Conservation (phyloP, 768 basidiomycete genomes). For the Lentinus tigrinus region DNA sequence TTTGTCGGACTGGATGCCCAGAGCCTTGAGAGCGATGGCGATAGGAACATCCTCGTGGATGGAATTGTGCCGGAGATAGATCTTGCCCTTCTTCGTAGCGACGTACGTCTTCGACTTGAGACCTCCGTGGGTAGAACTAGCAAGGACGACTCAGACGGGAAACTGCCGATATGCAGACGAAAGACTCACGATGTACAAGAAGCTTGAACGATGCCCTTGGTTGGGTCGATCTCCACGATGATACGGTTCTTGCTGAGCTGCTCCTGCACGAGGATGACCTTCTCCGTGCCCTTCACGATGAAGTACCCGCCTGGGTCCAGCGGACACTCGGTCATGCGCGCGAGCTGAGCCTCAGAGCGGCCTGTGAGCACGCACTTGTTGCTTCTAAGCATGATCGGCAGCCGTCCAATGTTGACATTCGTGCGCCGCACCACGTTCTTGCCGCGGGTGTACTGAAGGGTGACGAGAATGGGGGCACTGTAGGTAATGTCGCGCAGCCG, state of each 20-base stretch:
- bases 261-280: slow-evolving; percentile 98
- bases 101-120: slow-evolving; percentile 98
- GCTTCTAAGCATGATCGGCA: slow-evolving; percentile 96
- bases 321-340: slow-evolving; percentile 96
- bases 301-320: slow-evolving; percentile 99
- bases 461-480: slow-evolving; percentile 88
- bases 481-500: slow-evolving; percentile 95
- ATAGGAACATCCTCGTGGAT: slow-evolving; percentile 97
- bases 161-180: neutral
- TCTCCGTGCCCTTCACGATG: slow-evolving; percentile 98
- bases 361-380: slow-evolving; percentile 91
- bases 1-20: slow-evolving; percentile 96
- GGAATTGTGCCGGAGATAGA: slow-evolving; percentile 97
- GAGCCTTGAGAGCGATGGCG: slow-evolving; percentile 92
- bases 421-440: slow-evolving; percentile 80
- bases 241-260: slow-evolving; percentile 99
- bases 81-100: slow-evolving; percentile 88
- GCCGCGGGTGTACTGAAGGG: slow-evolving; percentile 92
- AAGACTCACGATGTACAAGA: slow-evolving; percentile 89
- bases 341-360: slow-evolving; percentile 74
- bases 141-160: slow-evolving; percentile 4
- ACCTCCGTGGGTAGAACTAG: slow-evolving; percentile 76
- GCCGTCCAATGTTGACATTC: slow-evolving; percentile 83
- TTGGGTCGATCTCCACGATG: slow-evolving; percentile 92
- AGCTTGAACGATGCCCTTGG: slow-evolving; percentile 89